Conservation (phyloP, 495 filamentous ascomycete genomes). For the Penicillium nucicola region DNA sequence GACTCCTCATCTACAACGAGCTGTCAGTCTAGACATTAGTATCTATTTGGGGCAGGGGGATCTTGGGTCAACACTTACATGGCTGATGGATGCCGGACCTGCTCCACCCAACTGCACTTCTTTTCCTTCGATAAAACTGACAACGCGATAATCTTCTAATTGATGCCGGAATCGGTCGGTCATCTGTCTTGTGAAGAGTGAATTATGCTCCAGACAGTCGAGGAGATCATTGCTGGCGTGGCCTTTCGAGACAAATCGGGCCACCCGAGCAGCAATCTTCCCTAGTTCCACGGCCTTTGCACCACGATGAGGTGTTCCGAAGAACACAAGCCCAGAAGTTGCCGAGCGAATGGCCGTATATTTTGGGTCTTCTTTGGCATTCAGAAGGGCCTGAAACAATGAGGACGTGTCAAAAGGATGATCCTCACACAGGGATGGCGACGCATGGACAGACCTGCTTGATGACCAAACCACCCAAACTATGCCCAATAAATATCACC, state of each 20-base stretch:
- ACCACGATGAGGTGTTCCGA: conserved; percentile 45
- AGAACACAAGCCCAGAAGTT: conserved; percentile 45
- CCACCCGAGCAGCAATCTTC: conserved; percentile 37
- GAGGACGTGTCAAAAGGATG: neutral
- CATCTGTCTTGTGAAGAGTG: conserved; percentile 40
- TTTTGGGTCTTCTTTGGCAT: conserved; percentile 40
- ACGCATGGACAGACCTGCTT: conserved; percentile 35
- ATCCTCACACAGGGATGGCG: no score
- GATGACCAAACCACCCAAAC: conserved; percentile 43
- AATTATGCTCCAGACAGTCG: conserved; percentile 36
- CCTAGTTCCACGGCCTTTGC: conserved; percentile 37
- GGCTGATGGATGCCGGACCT: conserved; percentile 30
- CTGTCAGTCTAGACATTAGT: conserved; percentile 18
- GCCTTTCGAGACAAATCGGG: conserved; percentile 31
- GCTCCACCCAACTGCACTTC: conserved; percentile 32
- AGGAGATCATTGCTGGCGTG: conserved; percentile 36
- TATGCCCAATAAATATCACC: conserved; percentile 47
- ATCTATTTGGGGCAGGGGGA: no score
- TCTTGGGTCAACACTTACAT: conserved; percentile 18
- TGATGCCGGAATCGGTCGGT: conserved; percentile 35
- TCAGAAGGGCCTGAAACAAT: conserved; percentile 33
- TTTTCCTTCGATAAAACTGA: conserved; percentile 44
- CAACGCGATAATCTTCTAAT: conserved; percentile 36
- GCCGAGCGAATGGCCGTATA: conserved; percentile 35
- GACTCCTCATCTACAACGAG: conserved; percentile 41